phyloP scores from a whole-genome alignment of 768 basidiomycete genomes.

The Termitomyces sp. region DNA sequence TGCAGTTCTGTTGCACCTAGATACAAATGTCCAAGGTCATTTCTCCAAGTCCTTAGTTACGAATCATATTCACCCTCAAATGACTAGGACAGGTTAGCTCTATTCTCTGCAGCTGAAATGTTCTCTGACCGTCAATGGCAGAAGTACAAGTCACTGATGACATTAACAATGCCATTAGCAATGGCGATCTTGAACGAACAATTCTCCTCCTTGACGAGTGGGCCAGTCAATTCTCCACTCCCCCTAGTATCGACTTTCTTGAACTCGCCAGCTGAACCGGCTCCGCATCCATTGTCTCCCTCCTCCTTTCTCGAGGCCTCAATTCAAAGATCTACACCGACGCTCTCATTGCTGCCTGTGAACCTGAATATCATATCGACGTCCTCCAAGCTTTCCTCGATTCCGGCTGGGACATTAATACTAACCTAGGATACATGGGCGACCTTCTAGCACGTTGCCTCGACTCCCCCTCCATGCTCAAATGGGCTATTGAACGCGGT shows the following conservation, averaged over 20 bases:
- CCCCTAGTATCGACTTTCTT: neutral
- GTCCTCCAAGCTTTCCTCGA: conserved; percentile 9
- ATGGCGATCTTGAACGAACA: neutral
- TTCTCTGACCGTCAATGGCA: neutral
- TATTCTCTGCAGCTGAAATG: neutral
- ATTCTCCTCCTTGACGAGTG: neutral
- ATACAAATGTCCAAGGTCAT: neutral
- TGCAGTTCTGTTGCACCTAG: too few species aligned
- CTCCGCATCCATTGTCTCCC: conserved; percentile 1
- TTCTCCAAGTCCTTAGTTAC: neutral
- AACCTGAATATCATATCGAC: neutral
- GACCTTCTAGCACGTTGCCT: conserved; percentile 1
- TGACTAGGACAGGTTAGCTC: conserved; percentile 1
- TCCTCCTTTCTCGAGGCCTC: conserved; percentile 2
- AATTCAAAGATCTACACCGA: neutral
- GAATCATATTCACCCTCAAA: neutral
- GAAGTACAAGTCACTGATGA: neutral
- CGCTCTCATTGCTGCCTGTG: neutral
- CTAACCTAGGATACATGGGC: conserved; percentile 2
- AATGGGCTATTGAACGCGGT: conserved; percentile 3
- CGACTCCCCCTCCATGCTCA: neutral
- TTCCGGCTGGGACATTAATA: conserved; percentile 7
- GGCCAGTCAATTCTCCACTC: neutral
- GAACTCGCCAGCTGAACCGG: neutral
- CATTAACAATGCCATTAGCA: neutral